Base-by-base conservation (phyloP, 805 yeast genomes). In the Saccharomycopsis sp. region DNA sequence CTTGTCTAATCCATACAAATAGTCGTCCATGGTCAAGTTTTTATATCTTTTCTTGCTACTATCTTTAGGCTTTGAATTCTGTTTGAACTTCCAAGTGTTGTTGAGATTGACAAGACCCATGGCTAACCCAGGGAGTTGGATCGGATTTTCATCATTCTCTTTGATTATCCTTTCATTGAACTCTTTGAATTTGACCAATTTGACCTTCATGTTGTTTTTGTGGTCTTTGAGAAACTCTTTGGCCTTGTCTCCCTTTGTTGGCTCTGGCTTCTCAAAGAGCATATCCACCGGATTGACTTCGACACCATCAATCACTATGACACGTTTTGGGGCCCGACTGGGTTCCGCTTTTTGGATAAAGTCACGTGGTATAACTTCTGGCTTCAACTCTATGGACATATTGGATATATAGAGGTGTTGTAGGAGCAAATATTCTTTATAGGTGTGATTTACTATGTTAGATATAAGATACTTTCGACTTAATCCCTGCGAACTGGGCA, bases 251-350 rank as follows among this genome's bases (percentile, higher is more conserved):
- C 55, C 55, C 44, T 52, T 61, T 23, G 58, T 53, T 5, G n/a
- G 29, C 5, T 55, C 54, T 9, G 35, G 53, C 29, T 38, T 52
- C 24, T 58, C 56, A 41, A 61, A 58, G 17, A 61, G 49, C 5
- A 61, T 52, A 12, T 58, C 58, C 2, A 61, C 62, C 12, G 63
- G 63, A 24, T 61, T 44, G 22, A 61, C 47, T 35, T 61, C 63
- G 23, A 41, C 42, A 14, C 63, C 63, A 34, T 61, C 59, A 20
- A 61, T 29, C 25, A 58, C 63, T 34, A 56, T 50, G 5, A 58
- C 53, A 14, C 35, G n/a, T 51, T 15, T 41, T 17, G n/a, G 8
- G 24, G 29, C 53, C 25, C 9, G 17, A n/a, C 8, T 38, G 35
- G 55, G n/a, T 25, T 35, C 15, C 9, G 14, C 20, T 19, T 35